A percentile compares a stretch with the other conserved stretches of the same genome.
Conservation (phyloP, 805 yeast genomes). For the Wickerhamiella qilinensis region DNA sequence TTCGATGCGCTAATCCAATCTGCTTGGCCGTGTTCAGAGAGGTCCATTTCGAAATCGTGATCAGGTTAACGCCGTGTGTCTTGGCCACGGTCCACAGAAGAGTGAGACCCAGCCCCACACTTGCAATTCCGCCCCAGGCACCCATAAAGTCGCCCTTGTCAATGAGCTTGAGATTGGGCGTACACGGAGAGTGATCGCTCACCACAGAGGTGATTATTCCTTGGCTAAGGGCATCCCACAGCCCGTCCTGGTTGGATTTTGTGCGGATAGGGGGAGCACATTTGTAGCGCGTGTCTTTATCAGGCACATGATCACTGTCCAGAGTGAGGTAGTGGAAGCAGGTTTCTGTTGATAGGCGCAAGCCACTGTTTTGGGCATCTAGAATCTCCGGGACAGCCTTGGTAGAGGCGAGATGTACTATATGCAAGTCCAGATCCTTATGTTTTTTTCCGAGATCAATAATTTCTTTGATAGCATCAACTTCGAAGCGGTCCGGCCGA, state of each 20-base stretch:
- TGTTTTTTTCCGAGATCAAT: constrained; percentile 38
- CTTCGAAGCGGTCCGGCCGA: constrained; percentile 82
- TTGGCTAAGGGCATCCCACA: constrained; percentile 63
- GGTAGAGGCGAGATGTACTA: constrained; percentile 78
- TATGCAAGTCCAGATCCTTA: constrained; percentile 39
- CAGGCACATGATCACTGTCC: constrained; percentile 59
- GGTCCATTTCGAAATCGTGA: constrained; percentile 65
- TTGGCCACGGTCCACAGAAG: constrained; percentile 51
- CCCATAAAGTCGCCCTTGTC: constrained; percentile 74
- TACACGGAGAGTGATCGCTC: constrained; percentile 92
- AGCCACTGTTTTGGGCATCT: constrained; percentile 36
- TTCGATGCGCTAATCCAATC: constrained; percentile 55
- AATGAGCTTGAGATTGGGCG: constrained; percentile 73
- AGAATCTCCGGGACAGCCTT: constrained; percentile 60
- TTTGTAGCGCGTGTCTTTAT: constrained; percentile 68
- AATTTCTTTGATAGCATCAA: constrained; percentile 62
- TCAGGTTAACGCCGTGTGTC: constrained; percentile 32
- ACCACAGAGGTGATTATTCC: constrained; percentile 68
- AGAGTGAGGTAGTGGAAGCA: constrained; percentile 83
- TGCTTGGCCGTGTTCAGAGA: constrained; percentile 71
- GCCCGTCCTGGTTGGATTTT: constrained; percentile 45
- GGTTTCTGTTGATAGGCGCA: constrained; percentile 62
- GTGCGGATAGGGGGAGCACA: constrained; percentile 92
- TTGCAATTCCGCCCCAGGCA: constrained; percentile 95
- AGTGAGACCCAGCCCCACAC: constrained; percentile 82